phyloP scores from a whole-genome alignment of 164 flowering plant genomes.

The Kingdonia uniflora region DNA sequence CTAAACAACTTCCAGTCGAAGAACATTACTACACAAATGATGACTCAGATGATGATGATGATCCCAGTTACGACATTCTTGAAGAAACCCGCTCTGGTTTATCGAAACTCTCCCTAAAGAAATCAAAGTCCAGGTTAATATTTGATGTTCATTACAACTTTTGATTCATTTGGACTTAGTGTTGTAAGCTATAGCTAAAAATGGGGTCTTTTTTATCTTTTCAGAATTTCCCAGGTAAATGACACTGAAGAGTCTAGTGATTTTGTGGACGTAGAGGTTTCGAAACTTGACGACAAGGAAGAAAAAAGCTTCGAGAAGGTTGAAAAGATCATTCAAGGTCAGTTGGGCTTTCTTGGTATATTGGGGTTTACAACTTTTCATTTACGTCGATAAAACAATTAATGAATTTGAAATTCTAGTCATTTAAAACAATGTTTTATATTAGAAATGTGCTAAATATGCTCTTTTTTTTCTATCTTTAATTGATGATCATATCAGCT shows the following conservation, averaged over 20 bases:
- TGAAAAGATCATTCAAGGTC: constrained; percentile 42
- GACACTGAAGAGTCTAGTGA: background rate
- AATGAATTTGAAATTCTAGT: background rate
- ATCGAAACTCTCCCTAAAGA: constrained; percentile 34
- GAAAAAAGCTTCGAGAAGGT: constrained; percentile 30
- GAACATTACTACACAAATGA: constrained; percentile 7
- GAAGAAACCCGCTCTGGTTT: constrained; percentile 35
- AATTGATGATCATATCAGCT: constrained; percentile 28
- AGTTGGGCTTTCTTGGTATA: background rate
- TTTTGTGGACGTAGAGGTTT: constrained; percentile 15
- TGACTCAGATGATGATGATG: constrained; percentile 33
- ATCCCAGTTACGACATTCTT: constrained; percentile 35
- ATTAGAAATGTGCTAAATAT: background rate
- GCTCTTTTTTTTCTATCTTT: background rate
- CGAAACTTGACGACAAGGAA: constrained; percentile 32
- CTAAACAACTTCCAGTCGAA: too few relatives aligned
- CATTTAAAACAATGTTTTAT: background rate
- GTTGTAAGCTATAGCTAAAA: too few relatives aligned
- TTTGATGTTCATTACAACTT: background rate
- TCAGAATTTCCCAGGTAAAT: too few relatives aligned
- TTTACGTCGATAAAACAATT: background rate
- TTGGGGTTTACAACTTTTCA: background rate
- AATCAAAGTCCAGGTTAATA: constrained; percentile 24
- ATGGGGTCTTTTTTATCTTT: too few relatives aligned
- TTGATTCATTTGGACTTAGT: too few relatives aligned